phyloP scores from a whole-genome alignment of 768 basidiomycete genomes.

The Leccinum subgranulosum region DNA sequence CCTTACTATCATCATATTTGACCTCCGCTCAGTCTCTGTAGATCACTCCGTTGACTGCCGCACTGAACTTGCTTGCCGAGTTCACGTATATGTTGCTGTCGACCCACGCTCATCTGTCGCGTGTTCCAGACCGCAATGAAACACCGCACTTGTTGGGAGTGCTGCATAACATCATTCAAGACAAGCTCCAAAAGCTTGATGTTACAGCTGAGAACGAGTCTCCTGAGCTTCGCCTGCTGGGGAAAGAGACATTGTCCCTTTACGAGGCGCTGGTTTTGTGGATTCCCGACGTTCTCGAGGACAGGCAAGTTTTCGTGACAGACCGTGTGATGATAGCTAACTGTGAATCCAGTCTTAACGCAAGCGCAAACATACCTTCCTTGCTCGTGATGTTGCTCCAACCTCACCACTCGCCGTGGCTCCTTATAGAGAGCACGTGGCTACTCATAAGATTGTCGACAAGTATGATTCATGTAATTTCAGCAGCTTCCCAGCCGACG shows the following conservation, averaged over 20 bases:
- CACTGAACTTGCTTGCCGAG: constrained; percentile 51
- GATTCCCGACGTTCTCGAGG: constrained; percentile 40
- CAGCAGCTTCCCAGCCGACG: constrained; percentile 5
- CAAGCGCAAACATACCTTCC: constrained; percentile 38
- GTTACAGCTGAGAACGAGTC: constrained; percentile 25
- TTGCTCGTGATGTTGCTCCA: constrained; percentile 49
- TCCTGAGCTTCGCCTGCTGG: constrained; percentile 32
- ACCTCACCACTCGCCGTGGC: constrained; percentile 46
- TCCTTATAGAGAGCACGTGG: constrained; percentile 48
- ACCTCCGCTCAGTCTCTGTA: constrained; percentile 24
- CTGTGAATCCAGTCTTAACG: constrained; percentile 32
- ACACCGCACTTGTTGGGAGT: constrained; percentile 37
- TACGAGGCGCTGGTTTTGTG: constrained; percentile 55
- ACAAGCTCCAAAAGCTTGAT: constrained; percentile 36
- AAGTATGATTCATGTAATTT: constrained; percentile 23
- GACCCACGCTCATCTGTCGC: constrained; percentile 39
- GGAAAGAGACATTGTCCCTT: constrained; percentile 42
- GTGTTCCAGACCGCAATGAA: constrained; percentile 21
- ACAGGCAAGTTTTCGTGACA: constrained; percentile 26
- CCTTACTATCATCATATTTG: not conserved
- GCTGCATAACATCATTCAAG: constrained; percentile 41
- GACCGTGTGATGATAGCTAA: not conserved
- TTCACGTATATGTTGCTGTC: constrained; percentile 48
- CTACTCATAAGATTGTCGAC: constrained; percentile 54
- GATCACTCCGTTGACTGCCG: constrained; percentile 44